Evolutionary conservation across 805 yeast genomes (phyloP).

Genomic region (Metschnikowia sp.): DNA sequence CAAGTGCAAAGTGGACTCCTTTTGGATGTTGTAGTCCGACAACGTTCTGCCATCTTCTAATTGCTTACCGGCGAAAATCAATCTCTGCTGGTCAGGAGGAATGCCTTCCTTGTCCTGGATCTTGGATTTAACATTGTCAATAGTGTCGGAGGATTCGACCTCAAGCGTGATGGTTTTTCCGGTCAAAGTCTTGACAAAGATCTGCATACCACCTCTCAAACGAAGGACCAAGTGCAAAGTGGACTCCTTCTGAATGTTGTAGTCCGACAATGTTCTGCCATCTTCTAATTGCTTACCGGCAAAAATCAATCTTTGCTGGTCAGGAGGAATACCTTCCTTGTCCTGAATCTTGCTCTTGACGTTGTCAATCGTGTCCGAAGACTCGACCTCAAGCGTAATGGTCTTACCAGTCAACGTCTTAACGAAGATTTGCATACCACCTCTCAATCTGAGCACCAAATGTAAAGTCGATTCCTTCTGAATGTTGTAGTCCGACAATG

Average conservation of each 20-base stretch:
- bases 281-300: slow-evolving; percentile 49
- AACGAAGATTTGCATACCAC: slow-evolving; percentile 70
- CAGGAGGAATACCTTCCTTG: slow-evolving; percentile 45
- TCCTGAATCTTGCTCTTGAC: slow-evolving; percentile 52
- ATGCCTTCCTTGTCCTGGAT: slow-evolving; percentile 97
- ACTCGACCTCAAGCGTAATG: slow-evolving; percentile 90
- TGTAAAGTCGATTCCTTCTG: slow-evolving; percentile 76
- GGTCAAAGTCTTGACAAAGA: slow-evolving; percentile 51
- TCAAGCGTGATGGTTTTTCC: slow-evolving; percentile 79
- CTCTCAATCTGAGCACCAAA: slow-evolving; percentile 96
- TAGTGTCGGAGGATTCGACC: slow-evolving; percentile 96
- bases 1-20: slow-evolving; percentile 70
- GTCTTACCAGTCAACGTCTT: slow-evolving; percentile 62
- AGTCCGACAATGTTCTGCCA: slow-evolving; percentile 31
- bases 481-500: slow-evolving; percentile 95
- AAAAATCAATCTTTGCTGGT: slow-evolving; percentile 43
- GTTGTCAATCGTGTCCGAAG: slow-evolving; percentile 95
- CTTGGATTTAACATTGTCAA: slow-evolving; percentile 90
- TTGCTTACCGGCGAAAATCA: slow-evolving; percentile 97
- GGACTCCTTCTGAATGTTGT: slow-evolving; percentile 47
- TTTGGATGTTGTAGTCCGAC: slow-evolving; percentile 97
- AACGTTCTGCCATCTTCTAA: slow-evolving; percentile 95
- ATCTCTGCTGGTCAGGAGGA: slow-evolving; percentile 97
- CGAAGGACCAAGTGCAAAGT: slow-evolving; percentile 25
- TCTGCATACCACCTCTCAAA: slow-evolving; percentile 55